A percentile compares a stretch with the other conserved stretches of the same genome.
Evolutionary conservation across 148 eudicot genomes (phyloP).

Genomic region (Talinum fruticosum): DNA sequence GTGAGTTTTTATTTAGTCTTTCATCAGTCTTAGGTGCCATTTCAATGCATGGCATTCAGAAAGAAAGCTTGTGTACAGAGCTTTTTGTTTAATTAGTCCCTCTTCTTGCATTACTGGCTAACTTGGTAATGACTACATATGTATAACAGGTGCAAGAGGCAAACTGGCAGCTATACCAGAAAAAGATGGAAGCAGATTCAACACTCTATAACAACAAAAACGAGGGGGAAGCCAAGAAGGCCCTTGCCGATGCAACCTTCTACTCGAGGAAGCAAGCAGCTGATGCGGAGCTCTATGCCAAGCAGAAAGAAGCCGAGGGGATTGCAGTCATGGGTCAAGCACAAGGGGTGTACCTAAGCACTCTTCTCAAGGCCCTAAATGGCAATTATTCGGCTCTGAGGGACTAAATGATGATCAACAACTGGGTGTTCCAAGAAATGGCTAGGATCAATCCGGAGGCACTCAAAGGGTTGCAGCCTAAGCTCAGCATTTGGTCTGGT

Average conservation of each 20-base stretch:
- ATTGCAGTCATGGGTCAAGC: constrained; percentile 32
- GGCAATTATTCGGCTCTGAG: constrained; percentile 25
- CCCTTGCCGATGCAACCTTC: constrained; percentile 29
- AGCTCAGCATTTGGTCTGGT: constrained; percentile 30
- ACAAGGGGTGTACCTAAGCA: constrained; percentile 30
- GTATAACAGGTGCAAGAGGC: constrained; percentile 34
- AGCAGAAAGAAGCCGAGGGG: constrained; percentile 35
- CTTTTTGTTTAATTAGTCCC: too few species aligned
- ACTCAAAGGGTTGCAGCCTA: constrained; percentile 28
- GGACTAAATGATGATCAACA: constrained; percentile 29
- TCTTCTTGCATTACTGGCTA: not conserved
- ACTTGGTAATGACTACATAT: not conserved
- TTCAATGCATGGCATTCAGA: not conserved
- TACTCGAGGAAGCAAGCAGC: constrained; percentile 25
- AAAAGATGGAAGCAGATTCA: constrained; percentile 31
- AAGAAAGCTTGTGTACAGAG: not conserved
- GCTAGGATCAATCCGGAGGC: constrained; percentile 27
- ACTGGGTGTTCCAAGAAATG: constrained; percentile 26
- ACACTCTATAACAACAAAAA: constrained; percentile 23
- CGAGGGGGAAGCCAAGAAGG: constrained; percentile 31
- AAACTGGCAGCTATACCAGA: constrained; percentile 24
- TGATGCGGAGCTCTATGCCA: constrained; percentile 26
- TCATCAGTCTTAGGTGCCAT: not conserved
- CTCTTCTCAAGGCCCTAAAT: constrained; percentile 19
- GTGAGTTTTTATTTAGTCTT: too few species aligned